phyloP scores from a whole-genome alignment of 2,329 filamentous ascomycete species.

The Daldinia eschscholtzii region DNA sequence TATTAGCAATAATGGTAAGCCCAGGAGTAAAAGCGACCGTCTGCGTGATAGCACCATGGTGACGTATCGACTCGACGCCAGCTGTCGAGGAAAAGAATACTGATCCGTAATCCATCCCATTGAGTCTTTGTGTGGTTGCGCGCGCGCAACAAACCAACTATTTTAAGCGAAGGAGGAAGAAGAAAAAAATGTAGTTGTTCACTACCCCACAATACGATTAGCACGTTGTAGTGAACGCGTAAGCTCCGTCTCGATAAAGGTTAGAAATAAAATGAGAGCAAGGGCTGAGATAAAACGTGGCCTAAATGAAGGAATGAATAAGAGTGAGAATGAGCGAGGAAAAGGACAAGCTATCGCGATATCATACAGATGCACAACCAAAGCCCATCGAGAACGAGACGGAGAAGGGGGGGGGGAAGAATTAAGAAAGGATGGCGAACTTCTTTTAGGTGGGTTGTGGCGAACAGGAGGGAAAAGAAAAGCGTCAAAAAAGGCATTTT shows the following conservation, averaged over 20 bases:
- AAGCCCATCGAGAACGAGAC: slow-evolving; percentile 13
- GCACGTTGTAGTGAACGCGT: slow-evolving; percentile 38
- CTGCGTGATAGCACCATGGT: slow-evolving; percentile 49
- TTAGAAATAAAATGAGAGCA: slow-evolving; percentile 9
- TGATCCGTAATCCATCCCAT: slow-evolving; percentile 46
- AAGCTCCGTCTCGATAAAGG: slow-evolving; percentile 34
- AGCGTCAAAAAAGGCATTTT: slow-evolving; percentile 35
- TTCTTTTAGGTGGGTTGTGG: slow-evolving; percentile 12
- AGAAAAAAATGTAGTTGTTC: slow-evolving; percentile 33
- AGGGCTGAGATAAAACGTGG: slow-evolving; percentile 7
- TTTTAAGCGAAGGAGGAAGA: slow-evolving; percentile 8
- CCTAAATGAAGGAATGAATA: slow-evolving; percentile 14
- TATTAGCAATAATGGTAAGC: slow-evolving; percentile 49
- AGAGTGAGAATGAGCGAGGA: slow-evolving; percentile 10
- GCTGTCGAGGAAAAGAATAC: slow-evolving; percentile 46
- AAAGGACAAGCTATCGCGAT: slow-evolving; percentile 3
- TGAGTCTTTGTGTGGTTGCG: slow-evolving; percentile 15
- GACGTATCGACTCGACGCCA: slow-evolving; percentile 43
- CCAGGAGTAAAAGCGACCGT: slow-evolving; percentile 47
- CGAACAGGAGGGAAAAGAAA: slow-evolving; percentile 22
- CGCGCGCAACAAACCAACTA: slow-evolving; percentile 28
- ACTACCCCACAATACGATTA: slow-evolving; percentile 38
- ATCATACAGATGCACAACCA: slow-evolving; percentile 3
- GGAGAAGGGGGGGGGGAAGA: neutral
- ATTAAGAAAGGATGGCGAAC: slow-evolving; percentile 17